Percentiles rank a stretch among this genome's conserved stretches.
phyloP scores from a whole-genome alignment of 768 basidiomycete genomes.

The Lactifluus pinguis region DNA sequence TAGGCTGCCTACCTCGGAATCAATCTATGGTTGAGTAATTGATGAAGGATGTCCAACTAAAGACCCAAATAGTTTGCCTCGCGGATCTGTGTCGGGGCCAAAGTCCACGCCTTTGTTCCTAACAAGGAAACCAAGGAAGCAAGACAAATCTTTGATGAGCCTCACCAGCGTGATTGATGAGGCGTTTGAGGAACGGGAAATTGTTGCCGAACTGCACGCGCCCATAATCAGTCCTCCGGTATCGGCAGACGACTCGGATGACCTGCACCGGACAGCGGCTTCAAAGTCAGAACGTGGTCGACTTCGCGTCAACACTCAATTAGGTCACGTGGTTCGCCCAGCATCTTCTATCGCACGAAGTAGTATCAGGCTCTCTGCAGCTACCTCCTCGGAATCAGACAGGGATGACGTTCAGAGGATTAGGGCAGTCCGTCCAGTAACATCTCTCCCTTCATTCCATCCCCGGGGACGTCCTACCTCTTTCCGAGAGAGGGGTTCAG shows the following conservation, averaged over 20 bases:
- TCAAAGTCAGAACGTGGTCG: not conserved
- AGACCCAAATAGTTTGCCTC: slow-evolving; percentile 5
- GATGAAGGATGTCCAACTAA: slow-evolving; percentile 9
- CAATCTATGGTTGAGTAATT: slow-evolving; percentile 16
- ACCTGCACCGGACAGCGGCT: not conserved
- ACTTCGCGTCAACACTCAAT: not conserved
- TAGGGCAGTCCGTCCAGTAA: not conserved
- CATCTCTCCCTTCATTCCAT: slow-evolving; percentile 8
- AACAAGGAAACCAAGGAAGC: slow-evolving; percentile 2
- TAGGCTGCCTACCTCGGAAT: slow-evolving; percentile 19
- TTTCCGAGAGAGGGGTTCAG: not conserved
- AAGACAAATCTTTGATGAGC: slow-evolving; percentile 2
- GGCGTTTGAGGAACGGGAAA: slow-evolving; percentile 6
- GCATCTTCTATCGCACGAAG: not conserved
- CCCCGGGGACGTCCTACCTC: not conserved
- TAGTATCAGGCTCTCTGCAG: not conserved
- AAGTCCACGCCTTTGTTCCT: not conserved
- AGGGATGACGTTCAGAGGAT: not conserved
- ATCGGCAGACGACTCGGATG: not conserved
- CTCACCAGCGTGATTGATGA: not conserved
- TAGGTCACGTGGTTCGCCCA: not conserved
- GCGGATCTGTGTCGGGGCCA: slow-evolving; percentile 3
- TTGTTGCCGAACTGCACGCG: slow-evolving; percentile 9
- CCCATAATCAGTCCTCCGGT: not conserved
- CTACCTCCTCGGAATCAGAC: slow-evolving; percentile 5